Percentiles rank a stretch among this genome's conserved stretches.
Conservation (phyloP, 129 eudicot species). For the Arctium minus region DNA sequence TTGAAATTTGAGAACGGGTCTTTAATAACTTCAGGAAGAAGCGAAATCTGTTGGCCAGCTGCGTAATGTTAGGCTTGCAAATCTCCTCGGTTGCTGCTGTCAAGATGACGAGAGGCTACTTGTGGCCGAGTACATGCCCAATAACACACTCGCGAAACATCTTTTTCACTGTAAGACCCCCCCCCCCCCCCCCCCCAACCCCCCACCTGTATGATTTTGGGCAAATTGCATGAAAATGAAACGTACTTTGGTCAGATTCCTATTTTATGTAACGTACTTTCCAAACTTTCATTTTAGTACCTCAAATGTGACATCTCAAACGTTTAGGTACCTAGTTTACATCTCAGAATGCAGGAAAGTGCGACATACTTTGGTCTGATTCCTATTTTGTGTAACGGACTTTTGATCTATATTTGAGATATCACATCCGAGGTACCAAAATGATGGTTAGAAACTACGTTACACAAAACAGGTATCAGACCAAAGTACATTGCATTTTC, state of each 20-base stretch:
- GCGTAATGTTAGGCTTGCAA: slow-evolving; percentile 58
- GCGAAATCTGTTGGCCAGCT: slow-evolving; percentile 63
- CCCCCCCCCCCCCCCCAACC: background rate
- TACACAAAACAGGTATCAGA: too few relatives aligned
- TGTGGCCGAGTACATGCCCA: slow-evolving; percentile 74
- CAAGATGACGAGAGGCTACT: slow-evolving; percentile 72
- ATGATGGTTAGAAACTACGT: too few relatives aligned
- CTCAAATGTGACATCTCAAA: background rate
- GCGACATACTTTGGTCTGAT: too few relatives aligned
- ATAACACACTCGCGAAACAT: slow-evolving; percentile 77
- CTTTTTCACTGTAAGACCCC: slow-evolving; percentile 65
- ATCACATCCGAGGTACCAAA: too few relatives aligned
- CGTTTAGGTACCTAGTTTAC: background rate
- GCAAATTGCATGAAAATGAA: background rate
- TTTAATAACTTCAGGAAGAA: slow-evolving; percentile 50
- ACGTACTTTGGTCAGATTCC: background rate
- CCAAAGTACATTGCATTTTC: too few relatives aligned
- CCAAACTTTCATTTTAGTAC: background rate
- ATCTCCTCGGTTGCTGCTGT: slow-evolving; percentile 70
- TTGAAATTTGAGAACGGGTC: slow-evolving; percentile 1
- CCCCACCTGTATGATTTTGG: background rate
- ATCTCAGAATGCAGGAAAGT: too few relatives aligned
- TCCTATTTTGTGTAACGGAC: too few relatives aligned
- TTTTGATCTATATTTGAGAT: too few relatives aligned
- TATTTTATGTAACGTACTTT: background rate